Evolutionary conservation across 352 stramenopile genomes (phyloP).

Genomic region (Pythium aristosporum): DNA sequence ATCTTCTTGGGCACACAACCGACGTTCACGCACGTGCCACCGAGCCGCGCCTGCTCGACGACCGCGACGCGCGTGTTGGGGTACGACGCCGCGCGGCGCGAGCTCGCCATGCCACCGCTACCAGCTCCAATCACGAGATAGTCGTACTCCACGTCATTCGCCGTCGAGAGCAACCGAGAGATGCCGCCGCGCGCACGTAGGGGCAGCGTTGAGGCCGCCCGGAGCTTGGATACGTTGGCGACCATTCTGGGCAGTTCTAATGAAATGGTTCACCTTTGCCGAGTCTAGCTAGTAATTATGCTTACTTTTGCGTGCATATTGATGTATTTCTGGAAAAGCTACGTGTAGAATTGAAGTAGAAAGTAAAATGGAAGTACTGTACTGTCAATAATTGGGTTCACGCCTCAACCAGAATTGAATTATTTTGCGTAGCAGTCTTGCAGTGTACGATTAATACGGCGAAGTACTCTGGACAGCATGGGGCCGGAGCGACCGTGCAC

Average conservation of each 20-base stretch:
- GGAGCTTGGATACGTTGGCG: background rate
- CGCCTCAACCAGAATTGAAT: no score
- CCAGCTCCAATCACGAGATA: slow-evolving; percentile 92
- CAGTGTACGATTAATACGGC: no score
- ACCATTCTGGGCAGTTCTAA: slow-evolving; percentile 5
- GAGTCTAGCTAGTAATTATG: background rate
- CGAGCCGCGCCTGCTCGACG: slow-evolving; percentile 89
- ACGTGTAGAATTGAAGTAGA: no score
- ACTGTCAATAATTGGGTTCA: no score
- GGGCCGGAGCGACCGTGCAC: no score
- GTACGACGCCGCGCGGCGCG: slow-evolving; percentile 85
- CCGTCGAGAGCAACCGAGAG: slow-evolving; percentile 3
- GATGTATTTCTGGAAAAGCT: no score
- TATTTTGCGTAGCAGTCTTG: no score
- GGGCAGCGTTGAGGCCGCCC: background rate
- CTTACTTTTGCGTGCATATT: no score
- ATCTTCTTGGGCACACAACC: slow-evolving; percentile 99
- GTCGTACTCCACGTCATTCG: slow-evolving; percentile 52
- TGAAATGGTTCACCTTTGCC: background rate
- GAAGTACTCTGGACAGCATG: no score
- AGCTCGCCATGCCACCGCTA: slow-evolving; percentile 91
- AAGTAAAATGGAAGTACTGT: no score
- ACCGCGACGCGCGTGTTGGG: slow-evolving; percentile 93
- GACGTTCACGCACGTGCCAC: slow-evolving; percentile 99
- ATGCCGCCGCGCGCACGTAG: background rate